Percentiles rank a stretch among this genome's conserved stretches.
Conservation (phyloP, 148 eudicot genomes). For the Vaccinium corymbosum region DNA sequence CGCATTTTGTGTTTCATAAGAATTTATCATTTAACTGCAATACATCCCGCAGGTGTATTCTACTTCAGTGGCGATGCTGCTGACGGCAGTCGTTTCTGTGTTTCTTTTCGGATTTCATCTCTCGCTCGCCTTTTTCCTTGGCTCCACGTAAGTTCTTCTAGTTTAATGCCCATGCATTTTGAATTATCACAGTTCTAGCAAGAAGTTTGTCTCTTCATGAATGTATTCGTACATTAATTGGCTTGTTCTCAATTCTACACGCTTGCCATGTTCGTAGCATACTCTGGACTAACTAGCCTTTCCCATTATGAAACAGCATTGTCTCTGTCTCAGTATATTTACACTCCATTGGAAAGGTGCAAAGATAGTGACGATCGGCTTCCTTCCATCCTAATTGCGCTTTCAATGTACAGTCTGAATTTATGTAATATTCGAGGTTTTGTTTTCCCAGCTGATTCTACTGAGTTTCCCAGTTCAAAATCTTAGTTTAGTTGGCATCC, state of each 20-base stretch:
- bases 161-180: neutral
- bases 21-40: neutral
- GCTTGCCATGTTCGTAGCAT: constrained; percentile 8
- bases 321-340: constrained; percentile 67
- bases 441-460: neutral
- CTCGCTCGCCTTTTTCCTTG: constrained; percentile 94
- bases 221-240: neutral
- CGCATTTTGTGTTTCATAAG: neutral
- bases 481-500: neutral
- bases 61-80: constrained; percentile 95
- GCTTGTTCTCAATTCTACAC: neutral
- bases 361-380: constrained; percentile 25
- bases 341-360: constrained; percentile 61
- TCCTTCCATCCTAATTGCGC: neutral
- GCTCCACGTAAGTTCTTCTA: constrained; percentile 67
- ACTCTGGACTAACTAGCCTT: neutral
- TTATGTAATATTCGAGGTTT: neutral
- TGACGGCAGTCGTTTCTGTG: constrained; percentile 90
- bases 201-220: neutral
- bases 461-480: neutral
- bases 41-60: constrained; percentile 71
- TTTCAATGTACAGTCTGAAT: constrained; percentile 3
- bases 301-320: constrained; percentile 40
- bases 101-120: constrained; percentile 88
- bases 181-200: neutral